Base-by-base conservation (phyloP, 2,329 filamentous ascomycete species). In the Ceratocystis lukuohia region DNA sequence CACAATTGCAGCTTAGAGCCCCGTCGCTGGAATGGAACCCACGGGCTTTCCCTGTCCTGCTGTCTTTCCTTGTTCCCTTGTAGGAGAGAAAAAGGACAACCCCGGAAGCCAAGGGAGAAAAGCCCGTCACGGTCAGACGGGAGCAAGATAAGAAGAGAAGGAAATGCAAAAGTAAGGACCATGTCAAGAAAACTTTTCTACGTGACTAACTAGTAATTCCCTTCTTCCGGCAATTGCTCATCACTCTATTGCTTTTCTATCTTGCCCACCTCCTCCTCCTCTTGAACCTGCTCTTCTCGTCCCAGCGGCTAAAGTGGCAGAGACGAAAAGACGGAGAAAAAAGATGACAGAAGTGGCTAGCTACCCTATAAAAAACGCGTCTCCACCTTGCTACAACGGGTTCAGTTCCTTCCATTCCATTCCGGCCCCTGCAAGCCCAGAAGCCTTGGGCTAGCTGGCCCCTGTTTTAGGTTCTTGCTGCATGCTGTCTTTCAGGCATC, bases 11-110 rank as follows among this genome's bases (percentile, higher is more conserved):
- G 37, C 37, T n/a, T n/a, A 20, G 56, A 15, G 20, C 22, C 20
- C 56, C 25, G 30, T 37, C n/a, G 5, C 56, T 59, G 28, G 56
- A 59, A 59, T 59, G 56, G 56, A 59, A 59, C 7, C 48, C 56
- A 20, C 33, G 56, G 56, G 28, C n/a, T n/a, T 61, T 61, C 30
- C 37, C 12, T 61, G 33, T 17, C 59, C 44, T 61, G 30, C 12
- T 56, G 17, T 48, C 46, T 22, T 59, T 59, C 20, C 30, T 41
- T 41, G 37, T 41, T 41, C 37, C 37, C 37, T 41, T 41, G 37
- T 3, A 48, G 20, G 46, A 22, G 20, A 48, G n/a, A 8, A 48
- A 48, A 3, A 48, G 10, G 10, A 41, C 37, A 12, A 41, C 37
- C 37, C 37, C 37, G 37, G 37, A 41, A 15, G 37, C 37, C 37